Conservation (phyloP, 805 yeast species). For the Pichia pseudocactophila region DNA sequence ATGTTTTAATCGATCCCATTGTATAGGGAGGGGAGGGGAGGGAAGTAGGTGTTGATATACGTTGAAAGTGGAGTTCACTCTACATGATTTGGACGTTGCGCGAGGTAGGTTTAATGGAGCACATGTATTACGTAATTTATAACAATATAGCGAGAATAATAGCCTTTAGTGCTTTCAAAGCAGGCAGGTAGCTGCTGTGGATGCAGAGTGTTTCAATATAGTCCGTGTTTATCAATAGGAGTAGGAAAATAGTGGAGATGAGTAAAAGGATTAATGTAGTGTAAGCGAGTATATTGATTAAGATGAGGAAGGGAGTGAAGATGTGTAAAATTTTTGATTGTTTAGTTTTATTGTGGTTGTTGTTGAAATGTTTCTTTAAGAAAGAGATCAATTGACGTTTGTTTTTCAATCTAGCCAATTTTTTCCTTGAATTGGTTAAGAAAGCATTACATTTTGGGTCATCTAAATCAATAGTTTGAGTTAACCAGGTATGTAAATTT, state of each 20-base stretch:
- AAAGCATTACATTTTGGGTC: background rate
- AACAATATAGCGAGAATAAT: background rate
- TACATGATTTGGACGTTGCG: no score
- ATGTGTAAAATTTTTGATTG: background rate
- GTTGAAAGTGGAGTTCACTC: no score
- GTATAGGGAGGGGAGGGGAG: no score
- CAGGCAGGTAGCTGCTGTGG: background rate
- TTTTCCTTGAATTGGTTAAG: background rate
- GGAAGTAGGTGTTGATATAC: no score
- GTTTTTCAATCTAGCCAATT: constrained; percentile 4
- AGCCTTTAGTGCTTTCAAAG: background rate
- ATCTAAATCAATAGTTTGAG: background rate
- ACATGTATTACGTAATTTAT: background rate
- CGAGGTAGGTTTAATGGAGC: no score
- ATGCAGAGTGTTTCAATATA: background rate
- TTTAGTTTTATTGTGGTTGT: background rate
- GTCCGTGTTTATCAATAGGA: constrained; percentile 1
- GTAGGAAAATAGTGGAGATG: background rate
- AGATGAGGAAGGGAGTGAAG: background rate
- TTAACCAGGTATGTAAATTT: background rate
- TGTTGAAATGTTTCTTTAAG: background rate
- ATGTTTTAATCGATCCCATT: constrained; percentile 77
- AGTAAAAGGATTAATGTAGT: background rate
- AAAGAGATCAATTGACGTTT: constrained; percentile 10
- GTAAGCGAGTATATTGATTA: background rate